Percentiles rank a stretch among this genome's conserved stretches.
Evolutionary conservation across 371 early-diverging fungal genomes (phyloP).

Genomic region (Mortierella sp.): DNA sequence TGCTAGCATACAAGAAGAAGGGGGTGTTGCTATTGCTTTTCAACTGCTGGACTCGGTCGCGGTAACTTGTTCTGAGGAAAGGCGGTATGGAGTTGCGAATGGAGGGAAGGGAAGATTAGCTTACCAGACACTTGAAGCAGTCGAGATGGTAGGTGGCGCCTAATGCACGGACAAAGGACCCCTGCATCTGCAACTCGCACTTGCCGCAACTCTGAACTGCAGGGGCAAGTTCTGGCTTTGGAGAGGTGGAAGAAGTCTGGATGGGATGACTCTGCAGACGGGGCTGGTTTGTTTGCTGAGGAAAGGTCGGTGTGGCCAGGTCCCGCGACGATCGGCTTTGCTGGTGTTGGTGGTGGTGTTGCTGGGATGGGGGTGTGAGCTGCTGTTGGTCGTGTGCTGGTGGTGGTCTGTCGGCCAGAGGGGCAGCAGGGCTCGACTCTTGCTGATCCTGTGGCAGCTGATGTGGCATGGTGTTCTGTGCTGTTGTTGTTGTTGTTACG

Average conservation of each 20-base stretch:
- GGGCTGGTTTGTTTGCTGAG: slow-evolving; percentile 46
- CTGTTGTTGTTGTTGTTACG: slow-evolving; percentile 9
- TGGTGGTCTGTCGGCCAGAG: slow-evolving; percentile 8
- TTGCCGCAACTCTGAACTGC: slow-evolving; percentile 60
- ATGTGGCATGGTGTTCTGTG: slow-evolving; percentile 20
- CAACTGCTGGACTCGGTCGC: slow-evolving; percentile 1
- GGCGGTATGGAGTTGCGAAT: slow-evolving; percentile 12
- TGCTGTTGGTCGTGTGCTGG: not conserved
- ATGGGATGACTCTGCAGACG: slow-evolving; percentile 40
- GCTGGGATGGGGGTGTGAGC: not conserved
- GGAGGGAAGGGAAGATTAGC: slow-evolving; percentile 16
- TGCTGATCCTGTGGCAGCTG: slow-evolving; percentile 29
- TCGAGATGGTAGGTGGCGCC: slow-evolving; percentile 91
- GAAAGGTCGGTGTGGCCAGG: slow-evolving; percentile 36
- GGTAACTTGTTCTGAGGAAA: slow-evolving; percentile 10
- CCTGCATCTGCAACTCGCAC: slow-evolving; percentile 70
- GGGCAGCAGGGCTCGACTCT: slow-evolving; percentile 12
- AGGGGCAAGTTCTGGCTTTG: slow-evolving; percentile 35
- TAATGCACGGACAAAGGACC: slow-evolving; percentile 93
- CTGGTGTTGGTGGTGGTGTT: slow-evolving; percentile 15
- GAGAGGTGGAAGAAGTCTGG: slow-evolving; percentile 36
- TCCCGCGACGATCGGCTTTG: slow-evolving; percentile 35
- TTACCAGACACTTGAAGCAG: slow-evolving; percentile 95
- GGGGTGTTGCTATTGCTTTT: slow-evolving; percentile 2
- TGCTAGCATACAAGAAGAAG: not conserved